Conservation (phyloP, 768 basidiomycete species). For the Sporobolomyces pararoseus region DNA sequence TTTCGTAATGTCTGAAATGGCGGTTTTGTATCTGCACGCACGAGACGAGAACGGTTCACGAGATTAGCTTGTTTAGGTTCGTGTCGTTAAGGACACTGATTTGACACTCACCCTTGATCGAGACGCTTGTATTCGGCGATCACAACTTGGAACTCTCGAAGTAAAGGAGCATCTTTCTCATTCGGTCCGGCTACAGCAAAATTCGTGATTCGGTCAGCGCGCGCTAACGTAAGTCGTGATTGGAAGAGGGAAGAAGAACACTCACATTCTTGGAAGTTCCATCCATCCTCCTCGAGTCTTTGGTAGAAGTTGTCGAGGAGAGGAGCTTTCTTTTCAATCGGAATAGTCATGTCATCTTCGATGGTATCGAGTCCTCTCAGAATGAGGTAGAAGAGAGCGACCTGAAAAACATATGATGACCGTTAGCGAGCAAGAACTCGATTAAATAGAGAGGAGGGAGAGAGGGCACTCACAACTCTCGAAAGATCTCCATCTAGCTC, state of each 20-base stretch:
- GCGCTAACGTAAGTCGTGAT: too few species aligned
- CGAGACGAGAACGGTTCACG: neutral
- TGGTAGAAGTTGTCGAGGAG: constrained; percentile 76
- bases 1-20: constrained; percentile 74
- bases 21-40: constrained; percentile 62
- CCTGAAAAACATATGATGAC: constrained; percentile 57
- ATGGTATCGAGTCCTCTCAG: constrained; percentile 92
- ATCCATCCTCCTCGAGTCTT: constrained; percentile 73
- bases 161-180: constrained; percentile 80
- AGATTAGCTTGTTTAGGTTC: neutral
- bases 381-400: constrained; percentile 91
- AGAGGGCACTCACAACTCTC: constrained; percentile 64
- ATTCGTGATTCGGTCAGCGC: neutral
- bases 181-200: constrained; percentile 61
- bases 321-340: constrained; percentile 78
- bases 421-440: neutral
- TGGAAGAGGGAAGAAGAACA: neutral
- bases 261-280: constrained; percentile 66
- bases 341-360: constrained; percentile 96
- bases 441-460: neutral
- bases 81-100: too few species aligned
- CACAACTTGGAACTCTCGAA: constrained; percentile 76
- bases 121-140: constrained; percentile 74
- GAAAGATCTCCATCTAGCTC: constrained; percentile 93
- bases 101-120: constrained; percentile 57